These are phyloP conservation scores for Erodium maritimum DNA, from an alignment of 345 rosid genomes.

Conservation along the genomic window DNA sequence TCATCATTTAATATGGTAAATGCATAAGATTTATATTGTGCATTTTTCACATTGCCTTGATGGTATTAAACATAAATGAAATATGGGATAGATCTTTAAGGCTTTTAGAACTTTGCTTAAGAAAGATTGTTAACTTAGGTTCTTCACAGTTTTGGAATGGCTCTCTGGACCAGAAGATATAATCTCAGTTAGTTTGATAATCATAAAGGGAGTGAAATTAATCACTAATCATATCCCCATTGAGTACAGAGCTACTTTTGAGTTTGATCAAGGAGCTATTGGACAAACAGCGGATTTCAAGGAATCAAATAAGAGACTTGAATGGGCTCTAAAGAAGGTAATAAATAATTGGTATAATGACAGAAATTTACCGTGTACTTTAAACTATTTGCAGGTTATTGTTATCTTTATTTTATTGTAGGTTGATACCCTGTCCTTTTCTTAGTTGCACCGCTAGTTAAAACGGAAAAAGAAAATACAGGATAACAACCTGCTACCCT, in stretches of 20 bases:
- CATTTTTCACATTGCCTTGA: not conserved
- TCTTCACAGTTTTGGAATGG: not conserved
- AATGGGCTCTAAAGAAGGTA: slow-evolving; percentile 88
- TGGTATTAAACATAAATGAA: not conserved
- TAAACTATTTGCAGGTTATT: no score
- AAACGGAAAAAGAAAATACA: no score
- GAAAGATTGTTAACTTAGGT: slow-evolving; percentile 1
- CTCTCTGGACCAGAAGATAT: not conserved
- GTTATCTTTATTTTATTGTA: no score
- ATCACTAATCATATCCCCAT: not conserved
- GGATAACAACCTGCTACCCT: no score
- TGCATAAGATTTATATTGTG: not conserved
- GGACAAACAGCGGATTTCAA: slow-evolving; percentile 92
- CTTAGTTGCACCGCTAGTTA: no score
- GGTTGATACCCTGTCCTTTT: no score
- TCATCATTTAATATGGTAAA: not conserved
- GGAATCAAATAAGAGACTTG: slow-evolving; percentile 74
- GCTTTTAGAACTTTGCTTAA: not conserved
- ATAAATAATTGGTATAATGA: slow-evolving; percentile 19
- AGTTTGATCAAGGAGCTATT: slow-evolving; percentile 65
- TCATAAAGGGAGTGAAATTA: no score
- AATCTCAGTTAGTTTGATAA: not conserved
- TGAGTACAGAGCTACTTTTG: slow-evolving; percentile 64
- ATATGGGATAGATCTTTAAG: not conserved
- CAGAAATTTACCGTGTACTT: no score